These are phyloP conservation scores for Eimeria falciformis DNA, from an alignment of 169 alveolate species.

Conservation along the genomic window DNA sequence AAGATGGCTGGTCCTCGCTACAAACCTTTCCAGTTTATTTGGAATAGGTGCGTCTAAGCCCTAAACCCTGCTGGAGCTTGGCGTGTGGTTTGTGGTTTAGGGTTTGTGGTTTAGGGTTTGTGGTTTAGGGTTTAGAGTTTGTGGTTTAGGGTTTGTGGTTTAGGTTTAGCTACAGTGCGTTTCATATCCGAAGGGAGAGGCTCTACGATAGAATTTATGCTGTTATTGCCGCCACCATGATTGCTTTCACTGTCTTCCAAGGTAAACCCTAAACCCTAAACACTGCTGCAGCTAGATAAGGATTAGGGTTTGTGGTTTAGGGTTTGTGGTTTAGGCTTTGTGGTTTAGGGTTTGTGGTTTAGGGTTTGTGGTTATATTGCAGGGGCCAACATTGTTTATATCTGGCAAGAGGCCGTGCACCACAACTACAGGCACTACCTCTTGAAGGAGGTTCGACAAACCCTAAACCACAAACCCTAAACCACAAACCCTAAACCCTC, in stretches of 20 bases:
- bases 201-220: slow-evolving; percentile 59
- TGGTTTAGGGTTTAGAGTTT: slow-evolving; percentile 55
- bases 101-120: slow-evolving; percentile 36
- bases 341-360: slow-evolving; percentile 36
- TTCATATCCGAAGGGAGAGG: slow-evolving; percentile 48
- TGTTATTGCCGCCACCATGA: slow-evolving; percentile 46
- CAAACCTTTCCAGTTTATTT: slow-evolving; percentile 65
- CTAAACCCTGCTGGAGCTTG: background rate
- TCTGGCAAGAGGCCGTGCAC: slow-evolving; percentile 56
- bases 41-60: slow-evolving; percentile 46
- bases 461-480: slow-evolving; percentile 32
- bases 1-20: slow-evolving; percentile 53
- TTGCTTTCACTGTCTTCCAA: slow-evolving; percentile 48
- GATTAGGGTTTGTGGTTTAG: background rate
- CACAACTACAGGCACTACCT: slow-evolving; percentile 64
- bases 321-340: slow-evolving; percentile 60
- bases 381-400: slow-evolving; percentile 26
- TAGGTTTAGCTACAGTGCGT: slow-evolving; percentile 67
- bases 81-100: background rate
- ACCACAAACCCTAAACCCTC: background rate
- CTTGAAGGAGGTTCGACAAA: slow-evolving; percentile 41
- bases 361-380: slow-evolving; percentile 30
- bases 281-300: background rate
- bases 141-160: slow-evolving; percentile 45
- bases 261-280: slow-evolving; percentile 26